Evolutionary conservation across 148 eudicot species (phyloP), one percentile per base, ranked within the genome.

Genomic region (Fagopyrum homotropicum): DNA sequence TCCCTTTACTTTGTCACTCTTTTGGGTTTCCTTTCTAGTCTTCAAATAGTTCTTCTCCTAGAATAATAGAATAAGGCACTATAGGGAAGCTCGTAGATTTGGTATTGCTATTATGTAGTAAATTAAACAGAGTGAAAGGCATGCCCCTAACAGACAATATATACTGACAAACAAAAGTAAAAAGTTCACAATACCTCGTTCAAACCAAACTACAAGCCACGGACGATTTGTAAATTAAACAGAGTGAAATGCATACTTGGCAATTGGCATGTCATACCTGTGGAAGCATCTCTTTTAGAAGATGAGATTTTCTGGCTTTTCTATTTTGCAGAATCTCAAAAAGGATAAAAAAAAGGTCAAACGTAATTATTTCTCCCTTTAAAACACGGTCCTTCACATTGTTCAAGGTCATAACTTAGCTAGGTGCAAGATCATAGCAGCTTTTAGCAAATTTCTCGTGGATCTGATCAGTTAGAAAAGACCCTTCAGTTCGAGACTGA

Each of bases 271-370:
- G 69, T 63, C 26, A 63, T 63, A 63, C 44, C n/a, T 10, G 44
- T 63, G 45, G 44, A 63, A 63, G 69, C 26, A 63, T 63, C 44
- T 29, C 69, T 63, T 63, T 59, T 59, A 26, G 59, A 55, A 55
- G 52, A 9, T 10, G 12, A 49, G 10, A 16, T 52, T 52, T 14
- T 14, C 63, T 63, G 43, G n/a, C 16, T 10, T 63, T 29, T 19
- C 45, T 15, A 30, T 10, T 11, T 29, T 30, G 69, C 12, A 14
- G 40, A 63, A 63, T 63, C 69, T 29, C 44, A 63, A 63, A 29
- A 63, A 10, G 43, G n/a, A 19, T 9, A 63, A 63, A 60, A 1
- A 1, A 26, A 11, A 26, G 40, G 40, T 11, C 66, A 12, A 60
- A 60, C 22, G 35, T 60, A 9, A 7, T 60, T 60, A 60, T 9